phyloP scores from a whole-genome alignment of 106 monocot species.

The Dactylorhiza incarnata region DNA sequence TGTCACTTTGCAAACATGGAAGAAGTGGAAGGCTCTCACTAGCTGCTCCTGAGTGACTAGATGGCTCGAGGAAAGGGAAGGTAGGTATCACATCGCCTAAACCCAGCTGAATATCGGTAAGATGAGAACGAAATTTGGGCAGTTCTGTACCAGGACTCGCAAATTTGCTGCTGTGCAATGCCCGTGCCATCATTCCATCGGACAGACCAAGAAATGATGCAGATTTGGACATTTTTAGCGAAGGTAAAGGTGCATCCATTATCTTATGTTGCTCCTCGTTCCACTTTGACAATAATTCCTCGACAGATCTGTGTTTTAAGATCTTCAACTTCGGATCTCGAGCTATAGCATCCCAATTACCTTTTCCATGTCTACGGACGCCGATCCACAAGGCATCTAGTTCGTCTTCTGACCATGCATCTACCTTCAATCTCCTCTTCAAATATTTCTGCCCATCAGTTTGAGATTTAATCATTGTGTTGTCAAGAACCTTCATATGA shows the following conservation, averaged over 20 bases:
- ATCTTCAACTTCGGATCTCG: conserved; percentile 73
- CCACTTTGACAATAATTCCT: conserved; percentile 69
- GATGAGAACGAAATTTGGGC: conserved; percentile 61
- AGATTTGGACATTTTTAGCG: conserved; percentile 19
- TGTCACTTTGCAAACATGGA: conserved; percentile 9
- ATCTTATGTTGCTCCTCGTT: conserved; percentile 75
- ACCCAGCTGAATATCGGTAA: conserved; percentile 69
- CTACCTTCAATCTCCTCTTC: conserved; percentile 56
- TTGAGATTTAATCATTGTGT: conserved; percentile 66
- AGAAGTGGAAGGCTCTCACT: conserved; percentile 9
- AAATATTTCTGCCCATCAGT: conserved; percentile 30
- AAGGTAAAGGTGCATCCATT: conserved; percentile 35
- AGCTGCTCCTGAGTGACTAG: conserved; percentile 1
- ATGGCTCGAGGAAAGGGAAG: conserved; percentile 12
- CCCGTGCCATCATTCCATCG: conserved; percentile 78
- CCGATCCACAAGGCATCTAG: conserved; percentile 98
- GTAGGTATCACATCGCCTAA: conserved; percentile 12
- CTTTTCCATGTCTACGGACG: conserved; percentile 88
- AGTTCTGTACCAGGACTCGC: conserved; percentile 28
- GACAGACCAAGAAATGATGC: conserved; percentile 12
- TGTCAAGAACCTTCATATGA: conserved; percentile 84
- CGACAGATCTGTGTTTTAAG: conserved; percentile 43
- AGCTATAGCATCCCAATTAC: conserved; percentile 91
- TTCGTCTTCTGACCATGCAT: conserved; percentile 91
- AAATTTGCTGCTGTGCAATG: conserved; percentile 68